phyloP scores from a whole-genome alignment of 1,284 basidiomycete genomes.

The Ustilago nuda region DNA sequence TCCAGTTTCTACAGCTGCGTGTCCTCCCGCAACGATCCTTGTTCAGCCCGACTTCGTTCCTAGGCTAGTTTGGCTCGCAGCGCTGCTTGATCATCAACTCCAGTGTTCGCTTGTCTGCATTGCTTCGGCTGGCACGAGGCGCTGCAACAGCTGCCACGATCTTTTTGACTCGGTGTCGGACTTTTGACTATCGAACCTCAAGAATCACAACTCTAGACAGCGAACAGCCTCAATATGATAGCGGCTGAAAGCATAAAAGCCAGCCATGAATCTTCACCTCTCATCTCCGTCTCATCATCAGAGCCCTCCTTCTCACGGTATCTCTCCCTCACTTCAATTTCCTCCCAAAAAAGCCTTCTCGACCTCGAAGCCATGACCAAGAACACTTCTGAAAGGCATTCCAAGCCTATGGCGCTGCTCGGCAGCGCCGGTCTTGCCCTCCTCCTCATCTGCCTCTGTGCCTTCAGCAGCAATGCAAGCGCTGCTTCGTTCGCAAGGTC shows the following conservation, averaged over 20 bases:
- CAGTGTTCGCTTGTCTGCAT: not conserved
- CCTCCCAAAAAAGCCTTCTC: not conserved
- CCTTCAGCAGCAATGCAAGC: conserved; percentile 38
- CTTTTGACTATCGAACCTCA: not conserved
- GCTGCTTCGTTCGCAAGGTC: conserved; percentile 42
- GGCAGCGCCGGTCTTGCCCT: conserved; percentile 49
- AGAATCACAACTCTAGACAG: not conserved
- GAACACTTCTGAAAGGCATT: conserved; percentile 4
- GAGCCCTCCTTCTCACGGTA: not conserved
- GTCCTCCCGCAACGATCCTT: no score
- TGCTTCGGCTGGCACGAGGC: no score
- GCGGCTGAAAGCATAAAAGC: conserved; percentile 23
- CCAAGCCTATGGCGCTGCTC: conserved; percentile 38
- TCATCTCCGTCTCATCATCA: not conserved
- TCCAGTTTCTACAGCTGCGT: no score
- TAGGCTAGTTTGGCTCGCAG: not conserved
- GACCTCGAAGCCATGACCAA: conserved; percentile 40
- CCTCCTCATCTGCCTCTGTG: conserved; percentile 45
- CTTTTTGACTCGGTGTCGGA: not conserved
- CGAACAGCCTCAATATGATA: conserved; percentile 2
- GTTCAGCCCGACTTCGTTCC: not conserved
- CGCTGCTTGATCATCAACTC: not conserved
- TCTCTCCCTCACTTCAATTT: not conserved
- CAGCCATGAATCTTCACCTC: conserved; percentile 18
- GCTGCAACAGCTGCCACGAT: not conserved